Percentiles rank a stretch among this genome's conserved stretches.
Evolutionary conservation across 495 filamentous ascomycete species (phyloP).

Genomic region (Chaetomium fimeti): DNA sequence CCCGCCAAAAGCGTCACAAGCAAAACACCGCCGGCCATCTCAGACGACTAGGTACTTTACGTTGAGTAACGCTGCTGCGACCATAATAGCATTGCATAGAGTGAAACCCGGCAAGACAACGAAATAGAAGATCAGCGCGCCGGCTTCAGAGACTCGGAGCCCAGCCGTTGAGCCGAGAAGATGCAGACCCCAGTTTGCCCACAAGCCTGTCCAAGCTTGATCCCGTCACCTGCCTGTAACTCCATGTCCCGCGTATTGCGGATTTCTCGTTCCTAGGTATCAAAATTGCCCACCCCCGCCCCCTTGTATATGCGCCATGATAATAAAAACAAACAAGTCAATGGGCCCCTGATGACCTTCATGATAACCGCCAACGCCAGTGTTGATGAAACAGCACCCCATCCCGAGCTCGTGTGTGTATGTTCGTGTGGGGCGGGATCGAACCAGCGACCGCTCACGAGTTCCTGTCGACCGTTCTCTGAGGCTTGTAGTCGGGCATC

Average conservation of each 20-base stretch:
- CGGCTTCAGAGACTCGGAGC: not conserved
- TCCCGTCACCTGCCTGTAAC: not conserved
- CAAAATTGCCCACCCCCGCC: not conserved
- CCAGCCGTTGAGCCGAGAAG: not conserved
- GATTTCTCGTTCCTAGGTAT: slow-evolving; percentile 7
- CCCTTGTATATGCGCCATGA: slow-evolving; percentile 11
- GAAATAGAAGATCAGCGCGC: not conserved
- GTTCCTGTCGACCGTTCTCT: slow-evolving; percentile 51
- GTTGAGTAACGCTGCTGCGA: no score
- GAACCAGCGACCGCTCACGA: slow-evolving; percentile 15
- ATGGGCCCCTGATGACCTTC: not conserved
- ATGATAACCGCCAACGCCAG: slow-evolving; percentile 6
- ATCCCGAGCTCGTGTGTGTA: not conserved
- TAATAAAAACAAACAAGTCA: slow-evolving; percentile 3
- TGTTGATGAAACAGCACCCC: not conserved
- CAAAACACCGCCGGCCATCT: not conserved
- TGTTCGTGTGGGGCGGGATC: slow-evolving; percentile 13
- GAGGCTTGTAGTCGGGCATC: slow-evolving; percentile 70
- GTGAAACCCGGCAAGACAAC: not conserved
- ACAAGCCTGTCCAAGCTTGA: not conserved
- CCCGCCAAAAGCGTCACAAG: not conserved
- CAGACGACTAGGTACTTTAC: no score
- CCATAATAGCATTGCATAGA: no score
- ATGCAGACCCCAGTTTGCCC: not conserved
- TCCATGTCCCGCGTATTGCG: not conserved